phyloP scores from a whole-genome alignment of 257 asterid species.

The Solanum etuberosum region DNA sequence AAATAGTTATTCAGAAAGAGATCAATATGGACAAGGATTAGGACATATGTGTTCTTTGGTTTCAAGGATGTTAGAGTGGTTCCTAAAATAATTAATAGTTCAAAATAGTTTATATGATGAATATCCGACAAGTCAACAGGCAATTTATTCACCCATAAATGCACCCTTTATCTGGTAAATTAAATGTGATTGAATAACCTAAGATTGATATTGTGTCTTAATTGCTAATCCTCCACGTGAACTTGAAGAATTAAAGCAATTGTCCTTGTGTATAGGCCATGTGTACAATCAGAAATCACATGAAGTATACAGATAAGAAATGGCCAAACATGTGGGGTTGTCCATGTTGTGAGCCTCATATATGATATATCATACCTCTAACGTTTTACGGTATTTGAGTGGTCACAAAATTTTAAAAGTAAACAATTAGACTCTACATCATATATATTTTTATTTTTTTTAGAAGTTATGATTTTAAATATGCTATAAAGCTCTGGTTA shows the following conservation, averaged over 20 bases:
- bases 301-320: neutral
- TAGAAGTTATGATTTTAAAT: neutral
- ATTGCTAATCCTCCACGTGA: neutral
- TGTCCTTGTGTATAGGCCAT: neutral
- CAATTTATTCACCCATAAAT: neutral
- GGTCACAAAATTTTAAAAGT: neutral
- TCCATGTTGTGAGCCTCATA: neutral
- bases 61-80: neutral
- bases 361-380: neutral
- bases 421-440: neutral
- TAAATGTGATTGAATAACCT: neutral
- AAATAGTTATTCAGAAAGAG: neutral
- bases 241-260: neutral
- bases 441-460: neutral
- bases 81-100: neutral
- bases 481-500: neutral
- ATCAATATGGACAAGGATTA: neutral
- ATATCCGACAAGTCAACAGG: neutral
- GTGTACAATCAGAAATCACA: neutral
- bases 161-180: neutral
- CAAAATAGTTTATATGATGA: neutral
- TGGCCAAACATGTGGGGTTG: constrained; percentile 25
- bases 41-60: neutral
- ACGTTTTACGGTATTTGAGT: neutral
- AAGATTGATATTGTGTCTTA: neutral